Evolutionary conservation across 2,329 filamentous ascomycete species (phyloP).

Genomic region (Aspergillus pseudoviridinutans): DNA sequence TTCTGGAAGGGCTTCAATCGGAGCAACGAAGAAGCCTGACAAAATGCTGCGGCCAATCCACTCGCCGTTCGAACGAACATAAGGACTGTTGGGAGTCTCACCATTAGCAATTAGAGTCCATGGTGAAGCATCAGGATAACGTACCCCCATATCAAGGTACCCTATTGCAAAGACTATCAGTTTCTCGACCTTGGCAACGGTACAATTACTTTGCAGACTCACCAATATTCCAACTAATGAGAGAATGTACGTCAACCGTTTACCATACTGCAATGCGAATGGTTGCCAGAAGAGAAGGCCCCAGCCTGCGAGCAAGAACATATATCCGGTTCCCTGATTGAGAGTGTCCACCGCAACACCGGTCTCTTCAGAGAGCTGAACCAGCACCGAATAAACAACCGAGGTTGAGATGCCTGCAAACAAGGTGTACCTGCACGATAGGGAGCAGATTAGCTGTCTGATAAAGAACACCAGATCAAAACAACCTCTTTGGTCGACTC

Average conservation of each 20-base stretch:
- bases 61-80: conserved; percentile 30
- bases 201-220: conserved; percentile 4
- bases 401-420: conserved; percentile 35
- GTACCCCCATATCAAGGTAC: conserved; percentile 32
- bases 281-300: conserved; percentile 47
- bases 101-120: neutral
- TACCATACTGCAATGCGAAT: conserved; percentile 44
- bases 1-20: conserved; percentile 41
- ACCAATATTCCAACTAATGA: conserved; percentile 32
- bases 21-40: conserved; percentile 38
- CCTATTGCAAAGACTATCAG: conserved; percentile 11
- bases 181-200: neutral
- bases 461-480: neutral
- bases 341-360: conserved; percentile 32
- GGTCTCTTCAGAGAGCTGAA: conserved; percentile 33
- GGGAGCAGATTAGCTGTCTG: neutral
- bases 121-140: neutral
- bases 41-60: conserved; percentile 39
- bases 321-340: conserved; percentile 38
- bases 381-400: conserved; percentile 39
- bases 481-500: conserved; percentile 8
- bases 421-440: conserved; percentile 33
- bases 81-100: conserved; percentile 22
- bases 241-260: conserved; percentile 32
- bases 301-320: conserved; percentile 45